A percentile compares a stretch with the other conserved stretches of the same genome.
phyloP scores from a whole-genome alignment of 2,329 filamentous ascomycete genomes.

The Tolypocladium tundrense region DNA sequence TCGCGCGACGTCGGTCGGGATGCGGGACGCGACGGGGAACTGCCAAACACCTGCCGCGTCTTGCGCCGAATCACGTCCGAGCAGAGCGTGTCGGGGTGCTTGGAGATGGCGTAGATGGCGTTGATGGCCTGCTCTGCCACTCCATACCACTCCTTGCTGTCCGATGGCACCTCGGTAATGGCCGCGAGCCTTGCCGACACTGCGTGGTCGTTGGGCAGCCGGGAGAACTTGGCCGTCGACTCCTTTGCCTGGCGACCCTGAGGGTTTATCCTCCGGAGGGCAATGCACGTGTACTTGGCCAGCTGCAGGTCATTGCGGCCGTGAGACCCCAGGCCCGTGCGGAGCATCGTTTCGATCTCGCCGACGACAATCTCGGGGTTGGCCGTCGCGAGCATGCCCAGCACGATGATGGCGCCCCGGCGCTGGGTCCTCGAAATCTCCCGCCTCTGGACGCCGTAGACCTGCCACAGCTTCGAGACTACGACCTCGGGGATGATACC shows the following conservation, averaged over 20 bases:
- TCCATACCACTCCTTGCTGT: constrained; percentile 93
- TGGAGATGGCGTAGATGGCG: constrained; percentile 88
- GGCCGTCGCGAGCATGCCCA: constrained; percentile 92
- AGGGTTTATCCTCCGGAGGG: constrained; percentile 81
- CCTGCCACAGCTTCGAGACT: constrained; percentile 89
- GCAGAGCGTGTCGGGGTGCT: constrained; percentile 87
- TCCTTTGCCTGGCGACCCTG: constrained; percentile 71
- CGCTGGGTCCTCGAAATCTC: constrained; percentile 89
- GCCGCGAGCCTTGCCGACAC: constrained; percentile 71
- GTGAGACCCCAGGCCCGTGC: constrained; percentile 73
- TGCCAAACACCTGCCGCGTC: constrained; percentile 67
- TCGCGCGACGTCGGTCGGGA: constrained; percentile 35
- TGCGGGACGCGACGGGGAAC: constrained; percentile 23
- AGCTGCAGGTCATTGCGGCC: constrained; percentile 77
- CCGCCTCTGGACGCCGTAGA: constrained; percentile 87
- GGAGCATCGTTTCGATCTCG: constrained; percentile 89
- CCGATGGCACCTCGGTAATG: constrained; percentile 74
- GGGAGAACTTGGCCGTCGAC: constrained; percentile 56
- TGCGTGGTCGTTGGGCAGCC: constrained; percentile 85
- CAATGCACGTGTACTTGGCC: constrained; percentile 92
- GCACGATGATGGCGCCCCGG: constrained; percentile 85
- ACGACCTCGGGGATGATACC: constrained; percentile 79
- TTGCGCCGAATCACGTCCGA: constrained; percentile 83
- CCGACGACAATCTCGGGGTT: constrained; percentile 87
- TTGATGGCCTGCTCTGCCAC: constrained; percentile 93